Percentiles rank a stretch among this genome's conserved stretches.
phyloP scores from a whole-genome alignment of 1,284 basidiomycete genomes.

The Inonotus obliquus region DNA sequence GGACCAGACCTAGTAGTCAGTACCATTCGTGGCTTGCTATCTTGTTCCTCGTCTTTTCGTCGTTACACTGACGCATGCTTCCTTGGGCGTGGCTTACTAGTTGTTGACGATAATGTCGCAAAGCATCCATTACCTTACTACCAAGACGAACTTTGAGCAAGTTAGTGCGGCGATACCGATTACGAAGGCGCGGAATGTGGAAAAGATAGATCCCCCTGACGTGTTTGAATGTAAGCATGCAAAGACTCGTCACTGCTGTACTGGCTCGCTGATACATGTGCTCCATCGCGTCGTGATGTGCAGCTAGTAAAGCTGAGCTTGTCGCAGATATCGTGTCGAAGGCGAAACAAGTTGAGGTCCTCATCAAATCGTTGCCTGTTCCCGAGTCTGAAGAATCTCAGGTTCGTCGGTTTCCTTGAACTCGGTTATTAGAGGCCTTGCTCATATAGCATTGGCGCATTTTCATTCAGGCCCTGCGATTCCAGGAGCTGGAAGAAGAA shows the following conservation, averaged over 20 bases:
- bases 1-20: neutral
- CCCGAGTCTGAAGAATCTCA: conserved; percentile 70
- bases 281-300: neutral
- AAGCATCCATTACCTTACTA: conserved; percentile 69
- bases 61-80: neutral
- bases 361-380: conserved; percentile 71
- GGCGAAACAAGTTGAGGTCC: conserved; percentile 78
- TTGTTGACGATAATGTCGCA: conserved; percentile 80
- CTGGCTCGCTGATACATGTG: no score
- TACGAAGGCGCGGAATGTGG: conserved; percentile 65
- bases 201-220: conserved; percentile 65
- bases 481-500: conserved; percentile 59
- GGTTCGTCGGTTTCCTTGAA: conserved; percentile 33
- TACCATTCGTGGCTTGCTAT: neutral
- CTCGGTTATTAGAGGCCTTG: neutral
- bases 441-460: neutral
- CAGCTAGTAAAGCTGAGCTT: conserved; percentile 77
- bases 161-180: conserved; percentile 68
- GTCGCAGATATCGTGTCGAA: conserved; percentile 75
- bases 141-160: conserved; percentile 67
- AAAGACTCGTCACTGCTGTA: no score
- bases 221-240: conserved; percentile 53
- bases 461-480: conserved; percentile 48
- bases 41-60: neutral
- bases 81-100: conserved; percentile 33